Conservation (phyloP, 2,329 filamentous ascomycete species). For the Shiraia sp. region DNA sequence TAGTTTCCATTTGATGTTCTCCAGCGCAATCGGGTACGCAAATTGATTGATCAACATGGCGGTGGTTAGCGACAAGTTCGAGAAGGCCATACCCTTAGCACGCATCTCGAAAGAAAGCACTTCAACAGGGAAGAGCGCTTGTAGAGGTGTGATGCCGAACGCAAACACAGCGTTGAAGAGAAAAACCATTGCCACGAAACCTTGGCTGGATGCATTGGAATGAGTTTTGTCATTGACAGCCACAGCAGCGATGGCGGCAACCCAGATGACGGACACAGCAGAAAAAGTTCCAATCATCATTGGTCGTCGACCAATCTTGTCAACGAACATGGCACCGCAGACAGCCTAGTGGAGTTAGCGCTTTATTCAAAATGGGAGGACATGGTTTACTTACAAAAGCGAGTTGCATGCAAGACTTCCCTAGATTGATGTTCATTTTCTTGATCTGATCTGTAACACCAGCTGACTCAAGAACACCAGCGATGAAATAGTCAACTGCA, state of each 20-base stretch:
- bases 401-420: conserved; percentile 40
- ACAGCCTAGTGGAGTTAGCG: conserved; percentile 25
- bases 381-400: conserved; percentile 22
- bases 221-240: conserved; percentile 16
- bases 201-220: conserved; percentile 22
- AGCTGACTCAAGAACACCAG: conserved; percentile 40
- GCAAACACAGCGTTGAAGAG: conserved; percentile 39
- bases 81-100: conserved; percentile 39
- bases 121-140: conserved; percentile 40
- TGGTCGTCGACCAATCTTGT: conserved; percentile 29
- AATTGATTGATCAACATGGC: conserved; percentile 36
- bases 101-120: conserved; percentile 42
- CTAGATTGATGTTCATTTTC: conserved; percentile 45
- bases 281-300: conserved; percentile 35
- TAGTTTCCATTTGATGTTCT: conserved; percentile 26
- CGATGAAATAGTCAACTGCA: conserved; percentile 38
- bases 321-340: conserved; percentile 38
- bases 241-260: conserved; percentile 24
- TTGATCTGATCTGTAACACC: conserved; percentile 37
- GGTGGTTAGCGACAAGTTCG: conserved; percentile 19
- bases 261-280: conserved; percentile 28
- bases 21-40: conserved; percentile 29
- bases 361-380: too few relatives aligned
- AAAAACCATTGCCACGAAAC: conserved; percentile 39
- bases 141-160: conserved; percentile 41